phyloP scores from a whole-genome alignment of 1,284 basidiomycete genomes.

The Cryptococcus neoformans region DNA sequence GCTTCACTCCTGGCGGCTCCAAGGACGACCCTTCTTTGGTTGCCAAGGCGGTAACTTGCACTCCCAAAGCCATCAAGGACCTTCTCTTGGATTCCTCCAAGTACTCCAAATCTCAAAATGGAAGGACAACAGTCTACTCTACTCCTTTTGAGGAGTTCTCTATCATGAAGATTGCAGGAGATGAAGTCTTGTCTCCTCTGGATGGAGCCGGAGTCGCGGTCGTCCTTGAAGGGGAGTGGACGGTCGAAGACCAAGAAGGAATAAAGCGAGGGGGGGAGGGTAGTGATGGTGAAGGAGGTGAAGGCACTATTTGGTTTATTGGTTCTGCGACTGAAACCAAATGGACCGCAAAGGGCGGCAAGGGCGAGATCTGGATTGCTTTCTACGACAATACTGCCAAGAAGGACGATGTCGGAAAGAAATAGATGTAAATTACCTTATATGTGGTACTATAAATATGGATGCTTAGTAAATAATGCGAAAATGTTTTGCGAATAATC shows the following conservation, averaged over 20 bases:
- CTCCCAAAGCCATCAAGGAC: constrained; percentile 12
- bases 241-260: constrained; percentile 3
- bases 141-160: constrained; percentile 36
- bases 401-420: constrained; percentile 18
- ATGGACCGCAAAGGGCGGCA: constrained; percentile 11
- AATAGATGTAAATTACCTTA: constrained; percentile 3
- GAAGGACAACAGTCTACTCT: constrained; percentile 19
- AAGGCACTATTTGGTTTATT: constrained; percentile 31
- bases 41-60: constrained; percentile 23
- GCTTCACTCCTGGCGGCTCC: constrained; percentile 37
- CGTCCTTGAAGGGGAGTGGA: constrained; percentile 14
- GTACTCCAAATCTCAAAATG: constrained; percentile 16
- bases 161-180: constrained; percentile 23
- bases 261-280: not conserved
- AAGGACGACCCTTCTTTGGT: constrained; percentile 35
- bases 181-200: constrained; percentile 20
- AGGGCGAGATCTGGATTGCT: constrained; percentile 32
- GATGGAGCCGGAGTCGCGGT: constrained; percentile 30
- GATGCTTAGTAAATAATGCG: too few relatives aligned
- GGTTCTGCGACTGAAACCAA: constrained; percentile 23
- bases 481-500: too few relatives aligned
- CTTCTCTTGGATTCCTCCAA: constrained; percentile 11
- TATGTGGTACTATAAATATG: not conserved
- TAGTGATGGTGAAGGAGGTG: constrained; percentile 1
- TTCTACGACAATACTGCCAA: constrained; percentile 30